phyloP scores from a whole-genome alignment of 352 stramenopile species.

The Pythium brassicae region DNA sequence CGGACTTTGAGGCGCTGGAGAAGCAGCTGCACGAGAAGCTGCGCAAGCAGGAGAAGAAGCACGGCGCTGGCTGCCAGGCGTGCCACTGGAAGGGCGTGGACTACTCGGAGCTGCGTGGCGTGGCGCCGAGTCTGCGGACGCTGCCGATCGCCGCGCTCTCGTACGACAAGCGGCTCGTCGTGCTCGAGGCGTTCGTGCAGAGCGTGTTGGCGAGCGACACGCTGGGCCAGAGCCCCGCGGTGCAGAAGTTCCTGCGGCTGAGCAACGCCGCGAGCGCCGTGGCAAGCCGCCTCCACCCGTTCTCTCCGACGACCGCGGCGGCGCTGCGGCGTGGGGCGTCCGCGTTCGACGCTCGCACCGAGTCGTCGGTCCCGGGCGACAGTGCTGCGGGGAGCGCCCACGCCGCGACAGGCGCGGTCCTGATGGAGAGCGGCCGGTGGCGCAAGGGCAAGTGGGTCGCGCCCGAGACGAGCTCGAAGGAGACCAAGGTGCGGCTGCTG shows the following conservation, averaged over 20 bases:
- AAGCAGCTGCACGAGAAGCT: constrained; percentile 62
- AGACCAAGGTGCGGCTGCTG: constrained; percentile 77
- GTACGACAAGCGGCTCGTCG: constrained; percentile 62
- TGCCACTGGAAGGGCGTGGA: constrained; percentile 71
- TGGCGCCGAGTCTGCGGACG: constrained; percentile 48
- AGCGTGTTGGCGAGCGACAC: constrained; percentile 65
- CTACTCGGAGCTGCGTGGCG: constrained; percentile 48
- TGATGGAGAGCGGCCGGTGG: constrained; percentile 75
- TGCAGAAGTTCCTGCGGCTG: constrained; percentile 74
- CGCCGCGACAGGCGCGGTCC: constrained; percentile 20
- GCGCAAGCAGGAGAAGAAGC: constrained; percentile 70
- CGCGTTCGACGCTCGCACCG: not conserved
- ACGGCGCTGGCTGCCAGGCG: constrained; percentile 26
- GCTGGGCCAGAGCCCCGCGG: constrained; percentile 62
- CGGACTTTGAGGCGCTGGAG: constrained; percentile 68
- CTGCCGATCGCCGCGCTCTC: constrained; percentile 27
- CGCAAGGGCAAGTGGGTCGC: constrained; percentile 51
- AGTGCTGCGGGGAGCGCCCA: constrained; percentile 1
- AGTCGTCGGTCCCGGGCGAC: not conserved
- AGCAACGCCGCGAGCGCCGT: constrained; percentile 14
- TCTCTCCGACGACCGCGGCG: constrained; percentile 8
- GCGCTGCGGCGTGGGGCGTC: not conserved
- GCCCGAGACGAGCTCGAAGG: constrained; percentile 62
- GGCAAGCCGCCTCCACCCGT: not conserved
- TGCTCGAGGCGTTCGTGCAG: constrained; percentile 70